Evolutionary conservation across 371 early-diverging fungal genomes (phyloP).

Genomic region (Mortierella sp.): DNA sequence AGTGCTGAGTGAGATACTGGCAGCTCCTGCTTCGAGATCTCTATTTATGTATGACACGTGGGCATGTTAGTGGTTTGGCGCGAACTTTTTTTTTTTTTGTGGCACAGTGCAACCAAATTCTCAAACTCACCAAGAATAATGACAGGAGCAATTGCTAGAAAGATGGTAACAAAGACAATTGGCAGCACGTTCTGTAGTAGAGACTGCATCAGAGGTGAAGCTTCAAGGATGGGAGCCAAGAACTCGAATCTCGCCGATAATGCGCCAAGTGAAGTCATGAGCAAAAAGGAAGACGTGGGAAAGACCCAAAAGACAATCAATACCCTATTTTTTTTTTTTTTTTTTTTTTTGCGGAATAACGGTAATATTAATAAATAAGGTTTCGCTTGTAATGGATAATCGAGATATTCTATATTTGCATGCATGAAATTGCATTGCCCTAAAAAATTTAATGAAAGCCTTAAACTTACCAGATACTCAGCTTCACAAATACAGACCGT

Average conservation of each 20-base stretch:
- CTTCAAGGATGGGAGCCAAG: constrained; percentile 65
- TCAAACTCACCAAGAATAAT: constrained; percentile 64
- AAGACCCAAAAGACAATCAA: constrained; percentile 81
- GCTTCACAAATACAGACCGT: constrained; percentile 64
- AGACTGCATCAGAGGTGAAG: constrained; percentile 67
- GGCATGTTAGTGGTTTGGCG: no score
- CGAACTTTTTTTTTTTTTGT: no score
- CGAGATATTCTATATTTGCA: not conserved
- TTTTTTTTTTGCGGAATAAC: not conserved
- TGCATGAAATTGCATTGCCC: not conserved
- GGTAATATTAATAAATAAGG: not conserved
- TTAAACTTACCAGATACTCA: constrained; percentile 60
- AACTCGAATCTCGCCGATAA: constrained; percentile 73
- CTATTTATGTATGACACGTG: constrained; percentile 54
- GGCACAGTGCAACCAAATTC: no score
- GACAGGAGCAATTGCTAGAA: constrained; percentile 72
- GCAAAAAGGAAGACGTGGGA: constrained; percentile 79
- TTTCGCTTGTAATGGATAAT: not conserved
- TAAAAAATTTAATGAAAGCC: not conserved
- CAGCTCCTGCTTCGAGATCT: constrained; percentile 73
- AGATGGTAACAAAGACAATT: constrained; percentile 73
- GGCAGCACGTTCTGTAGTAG: constrained; percentile 79
- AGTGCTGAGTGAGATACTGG: constrained; percentile 72
- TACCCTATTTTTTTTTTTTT: not conserved
- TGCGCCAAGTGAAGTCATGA: constrained; percentile 78